Evolutionary conservation across 768 basidiomycete species (phyloP).

Genomic region (Podaxis pistillaris): DNA sequence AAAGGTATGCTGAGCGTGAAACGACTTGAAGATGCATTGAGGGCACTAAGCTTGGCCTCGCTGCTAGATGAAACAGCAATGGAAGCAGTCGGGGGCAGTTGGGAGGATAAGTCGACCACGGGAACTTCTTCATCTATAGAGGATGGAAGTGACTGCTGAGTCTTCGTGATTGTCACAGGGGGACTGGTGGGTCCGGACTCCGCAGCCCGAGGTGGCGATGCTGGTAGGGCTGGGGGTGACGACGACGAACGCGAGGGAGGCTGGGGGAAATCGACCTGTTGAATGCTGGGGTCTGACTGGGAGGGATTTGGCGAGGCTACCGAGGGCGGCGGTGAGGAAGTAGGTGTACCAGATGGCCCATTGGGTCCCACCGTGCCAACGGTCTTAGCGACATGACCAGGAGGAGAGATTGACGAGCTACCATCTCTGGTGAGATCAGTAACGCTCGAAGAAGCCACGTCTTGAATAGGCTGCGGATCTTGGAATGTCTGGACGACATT

Average conservation of each 20-base stretch:
- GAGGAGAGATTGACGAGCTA: background rate
- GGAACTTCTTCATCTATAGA: constrained; percentile 21
- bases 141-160: constrained; percentile 9
- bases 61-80: background rate
- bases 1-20: constrained; percentile 21
- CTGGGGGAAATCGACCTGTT: background rate
- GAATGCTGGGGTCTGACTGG: background rate
- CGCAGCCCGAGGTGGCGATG: background rate
- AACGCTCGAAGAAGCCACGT: background rate
- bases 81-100: background rate
- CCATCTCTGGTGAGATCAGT: background rate
- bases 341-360: background rate
- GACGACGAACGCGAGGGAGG: background rate
- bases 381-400: background rate
- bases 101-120: constrained; percentile 13
- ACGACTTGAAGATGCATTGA: constrained; percentile 12
- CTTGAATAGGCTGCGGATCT: background rate
- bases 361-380: background rate
- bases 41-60: background rate
- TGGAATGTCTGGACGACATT: background rate
- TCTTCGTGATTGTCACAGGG: background rate
- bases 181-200: background rate
- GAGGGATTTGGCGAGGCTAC: background rate
- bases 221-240: background rate
- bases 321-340: background rate